Conservation (phyloP, 2,329 filamentous ascomycete genomes). For the Fusarium sp. region DNA sequence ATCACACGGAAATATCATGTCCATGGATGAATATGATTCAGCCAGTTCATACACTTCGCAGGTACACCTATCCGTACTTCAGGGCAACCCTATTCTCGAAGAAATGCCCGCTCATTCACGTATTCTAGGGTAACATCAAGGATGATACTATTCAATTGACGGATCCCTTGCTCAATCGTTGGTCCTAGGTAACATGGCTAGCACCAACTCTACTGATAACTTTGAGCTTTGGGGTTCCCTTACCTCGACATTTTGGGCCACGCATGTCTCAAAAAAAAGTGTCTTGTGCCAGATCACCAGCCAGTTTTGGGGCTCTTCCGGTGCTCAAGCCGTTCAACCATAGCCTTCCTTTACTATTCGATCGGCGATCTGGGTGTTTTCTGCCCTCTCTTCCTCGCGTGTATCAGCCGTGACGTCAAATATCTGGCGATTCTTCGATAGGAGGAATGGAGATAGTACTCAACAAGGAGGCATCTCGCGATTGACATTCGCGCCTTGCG, state of each 20-base stretch:
- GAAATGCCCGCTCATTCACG: not conserved
- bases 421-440: constrained; percentile 1
- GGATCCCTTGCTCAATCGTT: constrained; percentile 28
- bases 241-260: constrained; percentile 20
- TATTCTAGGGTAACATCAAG: constrained; percentile 1
- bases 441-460: constrained; percentile 32
- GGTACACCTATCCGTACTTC: not conserved
- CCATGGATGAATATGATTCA: not conserved
- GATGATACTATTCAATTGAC: not conserved
- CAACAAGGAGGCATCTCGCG: constrained; percentile 2
- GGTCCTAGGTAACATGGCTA: not conserved
- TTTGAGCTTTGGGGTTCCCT: constrained; percentile 13
- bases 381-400: not conserved
- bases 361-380: constrained; percentile 25
- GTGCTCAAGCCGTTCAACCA: constrained; percentile 10
- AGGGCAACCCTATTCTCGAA: not conserved
- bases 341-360: not conserved
- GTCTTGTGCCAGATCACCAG: constrained; percentile 17
- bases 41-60: not conserved
- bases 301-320: constrained; percentile 15
- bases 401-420: constrained; percentile 26
- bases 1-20: not conserved
- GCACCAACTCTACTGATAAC: not conserved
- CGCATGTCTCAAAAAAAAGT: constrained; percentile 28
- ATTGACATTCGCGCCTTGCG: not conserved